These are phyloP conservation scores for Flaveria floridana DNA, from an alignment of 140 eudicot species.

Conservation along the genomic window DNA sequence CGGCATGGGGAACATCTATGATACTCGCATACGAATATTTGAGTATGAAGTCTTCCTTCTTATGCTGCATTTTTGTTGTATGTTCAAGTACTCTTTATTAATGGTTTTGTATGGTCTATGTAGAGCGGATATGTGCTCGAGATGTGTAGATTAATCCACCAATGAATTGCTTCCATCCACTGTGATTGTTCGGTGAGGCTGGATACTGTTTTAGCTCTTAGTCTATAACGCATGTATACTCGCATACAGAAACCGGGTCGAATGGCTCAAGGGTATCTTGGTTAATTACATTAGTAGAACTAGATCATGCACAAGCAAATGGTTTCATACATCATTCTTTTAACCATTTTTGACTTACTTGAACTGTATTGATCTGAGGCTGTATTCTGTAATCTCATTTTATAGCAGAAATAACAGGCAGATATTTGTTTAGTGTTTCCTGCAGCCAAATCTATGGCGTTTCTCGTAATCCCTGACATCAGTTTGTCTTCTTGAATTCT, in stretches of 20 bases:
- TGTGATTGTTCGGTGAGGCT: constrained; percentile 12
- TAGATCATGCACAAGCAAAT: constrained; percentile 10
- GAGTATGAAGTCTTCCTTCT: constrained; percentile 46
- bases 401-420: constrained; percentile 9
- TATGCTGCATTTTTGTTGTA: background rate
- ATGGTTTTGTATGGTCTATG: constrained; percentile 22
- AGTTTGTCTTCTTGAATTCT: background rate
- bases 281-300: constrained; percentile 20
- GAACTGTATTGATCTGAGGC: constrained; percentile 17
- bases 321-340: constrained; percentile 39
- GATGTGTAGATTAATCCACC: constrained; percentile 35
- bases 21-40: constrained; percentile 90
- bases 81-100: background rate
- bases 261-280: constrained; percentile 20
- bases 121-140: constrained; percentile 69
- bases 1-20: constrained; percentile 99
- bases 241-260: constrained; percentile 28
- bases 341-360: constrained; percentile 30
- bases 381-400: constrained; percentile 27
- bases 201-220: constrained; percentile 11
- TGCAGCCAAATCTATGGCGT: background rate
- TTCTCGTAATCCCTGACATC: background rate
- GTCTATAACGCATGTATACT: constrained; percentile 8
- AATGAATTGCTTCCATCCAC: constrained; percentile 2
- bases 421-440: background rate